phyloP scores from a whole-genome alignment of 805 yeast species.

The Myxozyma lipomycoides region DNA sequence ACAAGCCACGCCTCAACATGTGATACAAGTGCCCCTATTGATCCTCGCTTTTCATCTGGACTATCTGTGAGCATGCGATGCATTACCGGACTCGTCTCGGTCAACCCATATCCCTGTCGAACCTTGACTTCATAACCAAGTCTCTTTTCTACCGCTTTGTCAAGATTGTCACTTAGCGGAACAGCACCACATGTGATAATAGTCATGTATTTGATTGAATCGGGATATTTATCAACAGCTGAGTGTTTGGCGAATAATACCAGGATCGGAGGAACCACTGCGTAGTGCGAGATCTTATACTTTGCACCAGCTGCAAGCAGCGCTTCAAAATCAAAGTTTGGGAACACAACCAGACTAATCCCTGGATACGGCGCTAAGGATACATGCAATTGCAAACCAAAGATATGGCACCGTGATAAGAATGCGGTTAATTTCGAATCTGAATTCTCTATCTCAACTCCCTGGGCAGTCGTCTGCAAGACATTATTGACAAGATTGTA shows the following conservation, averaged over 20 bases:
- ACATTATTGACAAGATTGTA: constrained; percentile 44
- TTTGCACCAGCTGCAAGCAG: constrained; percentile 32
- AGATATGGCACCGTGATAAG: constrained; percentile 18
- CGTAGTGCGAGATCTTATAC: constrained; percentile 39
- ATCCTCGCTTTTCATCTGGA: constrained; percentile 36
- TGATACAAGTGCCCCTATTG: constrained; percentile 42
- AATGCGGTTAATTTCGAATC: neutral
- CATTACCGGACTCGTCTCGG: constrained; percentile 44
- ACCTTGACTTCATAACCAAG: neutral
- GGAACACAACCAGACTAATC: constrained; percentile 5
- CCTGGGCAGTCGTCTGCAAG: constrained; percentile 9
- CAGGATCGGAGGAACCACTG: constrained; percentile 43
- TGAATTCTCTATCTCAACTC: neutral
- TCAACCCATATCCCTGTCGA: constrained; percentile 54
- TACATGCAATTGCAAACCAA: constrained; percentile 35
- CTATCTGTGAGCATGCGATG: constrained; percentile 41
- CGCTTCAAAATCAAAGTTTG: constrained; percentile 35
- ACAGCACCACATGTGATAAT: constrained; percentile 43
- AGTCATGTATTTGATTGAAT: neutral
- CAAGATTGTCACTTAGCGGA: constrained; percentile 36
- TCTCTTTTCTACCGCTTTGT: constrained; percentile 1
- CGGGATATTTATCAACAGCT: constrained; percentile 43
- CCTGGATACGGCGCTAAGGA: constrained; percentile 24
- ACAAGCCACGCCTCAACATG: neutral
- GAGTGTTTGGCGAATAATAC: constrained; percentile 45